phyloP scores from a whole-genome alignment of 2,329 filamentous ascomycete species.

The Phyllosticta ampelicida region DNA sequence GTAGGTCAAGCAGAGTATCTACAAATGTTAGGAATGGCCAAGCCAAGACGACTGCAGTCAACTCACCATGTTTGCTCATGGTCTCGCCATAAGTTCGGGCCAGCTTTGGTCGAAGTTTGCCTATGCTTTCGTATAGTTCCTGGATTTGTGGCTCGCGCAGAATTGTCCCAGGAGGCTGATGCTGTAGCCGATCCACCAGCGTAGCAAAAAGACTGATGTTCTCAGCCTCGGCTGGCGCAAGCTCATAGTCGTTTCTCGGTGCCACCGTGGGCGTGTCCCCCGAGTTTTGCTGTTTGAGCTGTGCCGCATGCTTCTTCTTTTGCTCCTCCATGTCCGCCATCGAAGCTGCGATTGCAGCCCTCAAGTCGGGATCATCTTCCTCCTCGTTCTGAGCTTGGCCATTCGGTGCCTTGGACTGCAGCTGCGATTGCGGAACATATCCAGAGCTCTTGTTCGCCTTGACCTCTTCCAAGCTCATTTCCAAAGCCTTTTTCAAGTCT shows the following conservation, averaged over 20 bases:
- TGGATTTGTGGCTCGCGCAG: constrained; percentile 96
- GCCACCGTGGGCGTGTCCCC: constrained; percentile 40
- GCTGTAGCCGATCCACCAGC: constrained; percentile 85
- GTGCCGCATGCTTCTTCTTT: constrained; percentile 78
- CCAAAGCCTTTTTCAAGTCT: constrained; percentile 81
- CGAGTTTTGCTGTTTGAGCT: constrained; percentile 65
- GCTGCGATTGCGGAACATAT: constrained; percentile 56
- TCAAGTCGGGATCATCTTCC: constrained; percentile 85
- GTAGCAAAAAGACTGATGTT: constrained; percentile 96
- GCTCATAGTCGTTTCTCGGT: constrained; percentile 87
- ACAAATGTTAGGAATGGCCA: constrained; percentile 21
- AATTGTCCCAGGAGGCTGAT: constrained; percentile 90
- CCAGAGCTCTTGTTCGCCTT: constrained; percentile 59
- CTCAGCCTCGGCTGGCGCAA: constrained; percentile 86
- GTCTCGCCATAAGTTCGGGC: constrained; percentile 95
- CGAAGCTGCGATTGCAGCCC: constrained; percentile 90
- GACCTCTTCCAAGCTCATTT: constrained; percentile 95
- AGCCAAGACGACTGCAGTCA: background rate
- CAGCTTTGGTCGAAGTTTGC: constrained; percentile 82
- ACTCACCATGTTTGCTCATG: constrained; percentile 95
- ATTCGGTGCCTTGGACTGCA: constrained; percentile 26
- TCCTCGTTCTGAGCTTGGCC: constrained; percentile 43
- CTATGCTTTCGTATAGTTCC: constrained; percentile 94
- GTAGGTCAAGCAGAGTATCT: constrained; percentile 89
- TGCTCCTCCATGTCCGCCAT: constrained; percentile 96